Evolutionary conservation across 2,329 filamentous ascomycete genomes (phyloP).

Genomic region (Claviceps purpurea): DNA sequence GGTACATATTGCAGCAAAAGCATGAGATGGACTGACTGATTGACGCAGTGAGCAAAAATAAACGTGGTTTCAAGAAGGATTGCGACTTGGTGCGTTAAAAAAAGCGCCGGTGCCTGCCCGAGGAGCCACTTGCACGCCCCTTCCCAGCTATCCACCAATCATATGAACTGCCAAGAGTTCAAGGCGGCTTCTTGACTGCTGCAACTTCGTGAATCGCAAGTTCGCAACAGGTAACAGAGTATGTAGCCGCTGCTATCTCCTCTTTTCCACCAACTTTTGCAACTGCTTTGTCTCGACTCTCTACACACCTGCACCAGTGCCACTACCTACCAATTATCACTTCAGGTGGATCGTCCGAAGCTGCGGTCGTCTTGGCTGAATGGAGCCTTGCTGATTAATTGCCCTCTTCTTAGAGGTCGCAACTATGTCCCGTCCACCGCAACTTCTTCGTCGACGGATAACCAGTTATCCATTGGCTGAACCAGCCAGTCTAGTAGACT

Average conservation of each 20-base stretch:
- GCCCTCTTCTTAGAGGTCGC: conserved; percentile 19
- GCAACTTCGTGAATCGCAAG: background rate
- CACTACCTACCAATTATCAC: background rate
- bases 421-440: background rate
- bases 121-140: background rate
- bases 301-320: background rate
- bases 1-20: background rate
- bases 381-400: conserved; percentile 22
- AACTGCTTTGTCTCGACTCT: background rate
- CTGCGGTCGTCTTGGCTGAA: background rate
- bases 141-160: background rate
- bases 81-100: background rate
- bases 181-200: background rate
- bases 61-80: background rate
- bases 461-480: conserved; percentile 7
- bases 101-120: background rate
- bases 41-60: background rate
- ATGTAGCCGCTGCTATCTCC: background rate
- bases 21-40: background rate
- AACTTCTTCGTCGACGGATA: conserved; percentile 1
- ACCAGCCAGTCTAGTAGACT: background rate
- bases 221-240: no score
- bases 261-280: background rate
- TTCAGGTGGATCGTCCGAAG: background rate
- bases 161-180: background rate